Percentiles rank a stretch among this genome's conserved stretches.
phyloP scores from a whole-genome alignment of 2,329 filamentous ascomycete species.

The Simplicillium sp. region DNA sequence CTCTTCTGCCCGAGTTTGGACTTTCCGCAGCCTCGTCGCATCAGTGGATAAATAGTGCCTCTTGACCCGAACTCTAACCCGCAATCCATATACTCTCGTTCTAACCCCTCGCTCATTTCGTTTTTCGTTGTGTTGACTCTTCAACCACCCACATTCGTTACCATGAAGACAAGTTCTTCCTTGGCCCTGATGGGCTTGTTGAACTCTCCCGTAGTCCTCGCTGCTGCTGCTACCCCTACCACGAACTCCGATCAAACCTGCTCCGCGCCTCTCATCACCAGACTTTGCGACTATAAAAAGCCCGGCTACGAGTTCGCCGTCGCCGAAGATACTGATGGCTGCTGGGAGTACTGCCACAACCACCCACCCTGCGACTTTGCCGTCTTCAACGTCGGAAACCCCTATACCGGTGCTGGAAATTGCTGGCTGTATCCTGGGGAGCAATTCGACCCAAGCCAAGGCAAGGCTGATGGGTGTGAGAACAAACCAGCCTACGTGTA shows the following conservation, averaged over 20 bases:
- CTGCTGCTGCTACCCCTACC: slow-evolving; percentile 10
- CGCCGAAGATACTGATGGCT: slow-evolving; percentile 12
- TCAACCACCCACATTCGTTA: slow-evolving; percentile 3
- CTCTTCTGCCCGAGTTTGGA: too few species aligned
- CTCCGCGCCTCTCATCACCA: slow-evolving; percentile 15
- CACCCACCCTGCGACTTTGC: slow-evolving; percentile 19
- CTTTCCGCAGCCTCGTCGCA: too few species aligned
- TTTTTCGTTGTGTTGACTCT: too few species aligned
- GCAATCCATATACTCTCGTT: too few species aligned
- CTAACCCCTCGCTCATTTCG: too few species aligned
- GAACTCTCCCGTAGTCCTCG: slow-evolving; percentile 9
- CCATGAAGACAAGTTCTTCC: slow-evolving; percentile 14
- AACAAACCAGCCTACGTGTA: slow-evolving; percentile 11
- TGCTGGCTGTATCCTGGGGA: slow-evolving; percentile 20
- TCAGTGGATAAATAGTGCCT: too few species aligned
- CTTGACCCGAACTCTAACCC: too few species aligned
- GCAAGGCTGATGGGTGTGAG: slow-evolving; percentile 10
- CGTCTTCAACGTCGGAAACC: slow-evolving; percentile 18
- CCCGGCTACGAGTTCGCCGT: slow-evolving; percentile 13
- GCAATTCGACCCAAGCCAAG: slow-evolving; percentile 14
- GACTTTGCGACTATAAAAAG: slow-evolving; percentile 16
- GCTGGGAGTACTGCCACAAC: slow-evolving; percentile 19
- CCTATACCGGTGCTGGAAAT: slow-evolving; percentile 14
- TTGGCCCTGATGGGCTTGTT: slow-evolving; percentile 12
- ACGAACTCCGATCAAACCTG: slow-evolving; percentile 13